phyloP scores from a whole-genome alignment of 2,329 filamentous ascomycete species.

The Aspergillus pseudotamarii region DNA sequence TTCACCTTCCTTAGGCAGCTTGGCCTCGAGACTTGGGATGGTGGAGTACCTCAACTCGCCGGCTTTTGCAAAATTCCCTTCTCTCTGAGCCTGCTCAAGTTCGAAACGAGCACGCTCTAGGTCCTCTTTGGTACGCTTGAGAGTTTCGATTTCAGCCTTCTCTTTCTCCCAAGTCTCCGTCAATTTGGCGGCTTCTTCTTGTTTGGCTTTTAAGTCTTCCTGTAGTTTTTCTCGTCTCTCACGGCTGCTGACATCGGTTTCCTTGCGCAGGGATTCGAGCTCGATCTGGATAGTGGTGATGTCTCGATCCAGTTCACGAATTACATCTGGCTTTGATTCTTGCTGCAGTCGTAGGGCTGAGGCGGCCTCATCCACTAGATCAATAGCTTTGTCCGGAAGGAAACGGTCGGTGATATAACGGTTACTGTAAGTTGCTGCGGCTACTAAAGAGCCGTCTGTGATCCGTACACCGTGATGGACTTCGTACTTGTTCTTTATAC shows the following conservation, averaged over 20 bases:
- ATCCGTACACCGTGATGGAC: constrained; percentile 96
- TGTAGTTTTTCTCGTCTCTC: constrained; percentile 88
- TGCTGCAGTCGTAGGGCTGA: constrained; percentile 89
- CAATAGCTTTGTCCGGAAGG: constrained; percentile 94
- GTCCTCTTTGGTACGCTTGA: constrained; percentile 87
- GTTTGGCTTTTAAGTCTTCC: constrained; percentile 71
- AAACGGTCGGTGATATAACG: constrained; percentile 97
- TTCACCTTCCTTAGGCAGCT: constrained; percentile 73
- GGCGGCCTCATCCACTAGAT: constrained; percentile 93
- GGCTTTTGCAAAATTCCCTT: constrained; percentile 87
- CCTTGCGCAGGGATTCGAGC: constrained; percentile 89
- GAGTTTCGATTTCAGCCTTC: constrained; percentile 77
- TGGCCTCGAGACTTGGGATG: constrained; percentile 79
- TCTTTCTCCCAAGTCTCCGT: constrained; percentile 90
- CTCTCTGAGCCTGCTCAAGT: constrained; percentile 81
- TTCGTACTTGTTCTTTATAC: constrained; percentile 97
- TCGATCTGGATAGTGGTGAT: constrained; percentile 99
- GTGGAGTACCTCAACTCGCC: constrained; percentile 86
- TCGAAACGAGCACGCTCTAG: constrained; percentile 83
- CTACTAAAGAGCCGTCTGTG: constrained; percentile 86
- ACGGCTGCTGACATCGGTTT: constrained; percentile 84
- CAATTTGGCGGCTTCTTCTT: constrained; percentile 74
- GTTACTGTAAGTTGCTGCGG: constrained; percentile 88
- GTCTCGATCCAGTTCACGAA: constrained; percentile 86
- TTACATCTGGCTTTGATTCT: constrained; percentile 94